These are phyloP conservation scores for Solanum pennellii DNA, from an alignment of 257 asterid species.

Conservation along the genomic window DNA sequence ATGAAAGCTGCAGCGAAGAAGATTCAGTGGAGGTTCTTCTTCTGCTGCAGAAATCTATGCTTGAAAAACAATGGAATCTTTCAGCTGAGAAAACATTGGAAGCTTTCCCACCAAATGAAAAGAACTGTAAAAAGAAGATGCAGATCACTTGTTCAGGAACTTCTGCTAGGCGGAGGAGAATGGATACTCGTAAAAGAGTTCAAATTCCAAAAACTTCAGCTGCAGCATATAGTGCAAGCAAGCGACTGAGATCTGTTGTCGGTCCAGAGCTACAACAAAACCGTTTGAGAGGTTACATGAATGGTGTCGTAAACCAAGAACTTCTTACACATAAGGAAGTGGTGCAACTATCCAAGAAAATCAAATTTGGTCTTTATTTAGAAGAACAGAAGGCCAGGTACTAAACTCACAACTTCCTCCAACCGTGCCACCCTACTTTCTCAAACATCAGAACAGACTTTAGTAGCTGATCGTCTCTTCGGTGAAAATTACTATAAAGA, in stretches of 20 bases:
- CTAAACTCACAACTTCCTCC: neutral
- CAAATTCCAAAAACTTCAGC: slow-evolving; percentile 12
- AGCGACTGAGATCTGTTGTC: slow-evolving; percentile 30
- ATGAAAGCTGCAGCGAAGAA: slow-evolving; percentile 23
- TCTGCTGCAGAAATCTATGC: slow-evolving; percentile 77
- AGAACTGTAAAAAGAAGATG: slow-evolving; percentile 11
- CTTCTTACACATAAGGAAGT: slow-evolving; percentile 76
- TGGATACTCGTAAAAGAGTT: slow-evolving; percentile 32
- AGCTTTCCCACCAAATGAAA: slow-evolving; percentile 2
- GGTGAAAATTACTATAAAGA: neutral
- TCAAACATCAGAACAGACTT: neutral
- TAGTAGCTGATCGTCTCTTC: neutral
- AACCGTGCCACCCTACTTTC: neutral
- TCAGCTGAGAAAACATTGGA: slow-evolving; percentile 18
- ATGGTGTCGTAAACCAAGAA: slow-evolving; percentile 48
- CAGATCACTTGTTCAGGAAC: slow-evolving; percentile 55
- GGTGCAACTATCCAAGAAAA: slow-evolving; percentile 58
- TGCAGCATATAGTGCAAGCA: slow-evolving; percentile 6
- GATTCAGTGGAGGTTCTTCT: slow-evolving; percentile 59
- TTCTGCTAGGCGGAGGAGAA: slow-evolving; percentile 72
- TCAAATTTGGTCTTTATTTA: slow-evolving; percentile 54
- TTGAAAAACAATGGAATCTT: slow-evolving; percentile 93
- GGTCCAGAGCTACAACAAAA: slow-evolving; percentile 44
- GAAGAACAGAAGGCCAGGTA: slow-evolving; percentile 73
- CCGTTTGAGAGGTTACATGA: slow-evolving; percentile 57